Conservation (phyloP, 345 rosid species). For the Erodium maritimum region DNA sequence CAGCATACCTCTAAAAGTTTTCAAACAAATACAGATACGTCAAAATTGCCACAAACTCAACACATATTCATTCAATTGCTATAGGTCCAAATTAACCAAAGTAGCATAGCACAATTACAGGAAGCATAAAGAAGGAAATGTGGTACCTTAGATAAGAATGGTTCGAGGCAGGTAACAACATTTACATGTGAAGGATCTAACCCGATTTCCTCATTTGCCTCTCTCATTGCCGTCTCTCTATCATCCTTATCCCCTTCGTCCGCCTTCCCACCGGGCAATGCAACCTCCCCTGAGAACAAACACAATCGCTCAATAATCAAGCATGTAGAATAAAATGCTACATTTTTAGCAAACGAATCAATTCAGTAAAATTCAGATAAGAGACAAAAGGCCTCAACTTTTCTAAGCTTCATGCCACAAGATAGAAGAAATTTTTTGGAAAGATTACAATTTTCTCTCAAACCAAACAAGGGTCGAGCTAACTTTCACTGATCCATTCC, state of each 20-base stretch:
- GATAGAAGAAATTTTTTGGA: too few species aligned
- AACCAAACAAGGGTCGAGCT: too few species aligned
- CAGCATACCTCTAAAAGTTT: too few species aligned
- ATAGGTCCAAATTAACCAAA: neutral
- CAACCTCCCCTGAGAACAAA: conserved; percentile 28
- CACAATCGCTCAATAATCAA: conserved; percentile 4
- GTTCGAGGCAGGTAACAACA: conserved; percentile 46
- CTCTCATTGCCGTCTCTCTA: conserved; percentile 28
- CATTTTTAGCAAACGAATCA: conserved; percentile 2
- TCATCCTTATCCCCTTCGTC: conserved; percentile 30
- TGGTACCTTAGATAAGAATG: conserved; percentile 94
- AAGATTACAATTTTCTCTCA: too few species aligned
- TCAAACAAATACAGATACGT: neutral
- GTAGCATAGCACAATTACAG: neutral
- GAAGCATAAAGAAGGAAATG: too few species aligned
- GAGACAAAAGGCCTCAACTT: too few species aligned
- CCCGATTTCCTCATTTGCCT: conserved; percentile 38
- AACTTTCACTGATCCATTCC: too few species aligned
- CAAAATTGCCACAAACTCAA: neutral
- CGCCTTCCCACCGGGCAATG: conserved; percentile 36
- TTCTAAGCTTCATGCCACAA: too few species aligned
- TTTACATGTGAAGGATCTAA: conserved; percentile 35
- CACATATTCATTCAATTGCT: neutral
- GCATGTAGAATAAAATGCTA: neutral
- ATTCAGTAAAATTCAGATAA: too few species aligned